Conservation (phyloP, 2,329 filamentous ascomycete genomes). For the Sclerotinia sclerotiorum region DNA sequence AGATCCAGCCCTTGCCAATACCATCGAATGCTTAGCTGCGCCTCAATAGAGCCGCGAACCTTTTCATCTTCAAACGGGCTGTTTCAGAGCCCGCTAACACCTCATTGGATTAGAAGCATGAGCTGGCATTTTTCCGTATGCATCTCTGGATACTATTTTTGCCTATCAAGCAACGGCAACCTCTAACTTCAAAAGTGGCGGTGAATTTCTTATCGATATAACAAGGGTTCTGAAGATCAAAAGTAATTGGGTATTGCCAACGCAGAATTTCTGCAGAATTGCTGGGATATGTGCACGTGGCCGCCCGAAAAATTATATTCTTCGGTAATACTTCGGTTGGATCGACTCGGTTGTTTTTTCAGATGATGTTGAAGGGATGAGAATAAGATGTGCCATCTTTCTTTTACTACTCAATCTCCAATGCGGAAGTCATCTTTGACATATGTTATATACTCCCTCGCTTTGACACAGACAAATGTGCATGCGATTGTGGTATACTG, state of each 20-base stretch:
- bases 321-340: background rate
- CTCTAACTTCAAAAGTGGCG: constrained; percentile 9
- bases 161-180: background rate
- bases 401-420: background rate
- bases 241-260: background rate
- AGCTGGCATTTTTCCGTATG: background rate
- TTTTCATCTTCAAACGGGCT: constrained; percentile 1
- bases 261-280: constrained; percentile 14
- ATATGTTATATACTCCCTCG: too few relatives aligned
- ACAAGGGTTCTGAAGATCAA: constrained; percentile 10
- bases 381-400: too few relatives aligned
- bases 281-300: background rate
- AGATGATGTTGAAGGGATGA: too few relatives aligned
- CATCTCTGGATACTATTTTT: constrained; percentile 2
- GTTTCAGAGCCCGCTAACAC: background rate
- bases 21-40: background rate
- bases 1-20: background rate
- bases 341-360: background rate
- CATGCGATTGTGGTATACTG: too few relatives aligned
- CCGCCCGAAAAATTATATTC: background rate
- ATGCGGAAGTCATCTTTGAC: too few relatives aligned
- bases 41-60: constrained; percentile 7
- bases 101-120: constrained; percentile 8
- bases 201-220: constrained; percentile 11
- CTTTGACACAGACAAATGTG: too few relatives aligned